Percentiles rank a stretch among this genome's conserved stretches.
phyloP scores from a whole-genome alignment of 495 filamentous ascomycete genomes.

The Hyaloscypha variabilis region DNA sequence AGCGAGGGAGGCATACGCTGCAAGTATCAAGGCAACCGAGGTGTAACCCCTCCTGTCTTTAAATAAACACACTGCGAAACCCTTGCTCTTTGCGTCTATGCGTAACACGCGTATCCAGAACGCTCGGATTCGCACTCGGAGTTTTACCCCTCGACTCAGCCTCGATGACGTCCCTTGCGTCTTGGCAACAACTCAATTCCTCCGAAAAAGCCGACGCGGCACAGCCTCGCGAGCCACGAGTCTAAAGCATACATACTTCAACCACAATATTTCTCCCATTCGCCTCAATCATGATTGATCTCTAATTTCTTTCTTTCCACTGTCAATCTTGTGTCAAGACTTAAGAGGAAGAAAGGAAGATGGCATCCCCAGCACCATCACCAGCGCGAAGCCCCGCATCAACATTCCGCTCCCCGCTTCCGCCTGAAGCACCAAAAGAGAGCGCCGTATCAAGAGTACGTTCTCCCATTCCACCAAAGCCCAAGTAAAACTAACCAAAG shows the following conservation, averaged over 20 bases:
- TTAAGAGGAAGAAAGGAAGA: not conserved
- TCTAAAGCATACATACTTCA: not conserved
- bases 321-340: too few relatives aligned
- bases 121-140: not conserved
- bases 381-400: not conserved
- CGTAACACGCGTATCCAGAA: not conserved
- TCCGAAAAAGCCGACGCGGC: slow-evolving; percentile 15
- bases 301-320: not conserved
- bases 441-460: slow-evolving; percentile 26
- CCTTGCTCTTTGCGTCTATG: not conserved
- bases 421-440: slow-evolving; percentile 27
- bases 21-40: too few relatives aligned
- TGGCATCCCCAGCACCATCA: slow-evolving; percentile 1
- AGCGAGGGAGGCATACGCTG: not conserved
- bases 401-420: slow-evolving; percentile 3
- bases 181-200: not conserved
- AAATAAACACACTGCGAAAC: not conserved
- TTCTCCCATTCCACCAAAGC: not conserved
- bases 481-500: not conserved
- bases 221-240: slow-evolving; percentile 11
- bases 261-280: not conserved
- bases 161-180: slow-evolving; percentile 19
- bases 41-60: too few relatives aligned
- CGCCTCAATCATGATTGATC: not conserved
- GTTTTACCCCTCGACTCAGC: slow-evolving; percentile 12